Base-by-base conservation (phyloP, 352 stramenopile species). In the Phytophthora ohioensis region DNA sequence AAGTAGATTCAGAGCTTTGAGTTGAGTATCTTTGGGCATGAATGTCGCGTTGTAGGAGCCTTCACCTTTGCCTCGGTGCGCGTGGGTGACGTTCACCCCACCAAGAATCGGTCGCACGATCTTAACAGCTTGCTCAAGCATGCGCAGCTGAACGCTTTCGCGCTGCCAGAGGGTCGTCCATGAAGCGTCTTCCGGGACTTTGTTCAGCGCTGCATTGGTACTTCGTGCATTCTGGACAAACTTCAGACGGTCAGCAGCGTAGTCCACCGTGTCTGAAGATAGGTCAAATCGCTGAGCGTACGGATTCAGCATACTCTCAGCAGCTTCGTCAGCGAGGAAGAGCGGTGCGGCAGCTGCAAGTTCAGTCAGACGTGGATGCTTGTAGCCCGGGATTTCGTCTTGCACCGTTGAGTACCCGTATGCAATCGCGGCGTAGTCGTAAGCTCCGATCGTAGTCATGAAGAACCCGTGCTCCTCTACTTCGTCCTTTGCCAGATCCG, bases 391-490 rank as follows among this genome's bases (percentile, higher is more conserved):
- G 6, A 76, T 42, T 21, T 94, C 87, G 17, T 79, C 79, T 1
- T 68, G 31, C 4, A 91, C 55, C 3, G 78, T 31, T 0, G 75
- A 70, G 73, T 97, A 97, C 0, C 91, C 91, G 47, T 96, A 97
- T n/a, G 87, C 83, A 53, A 97, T 97, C 1, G 88, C 85, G 5
- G 76, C 88, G 35, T 81, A 84, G 81, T 97, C 89, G 64, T 97
- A 97, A 10, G 67, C 49, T 4, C 91, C 89, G 36, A 95, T 78
- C 9, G 58, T 70, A 5, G 76, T 81, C 67, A 91, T 89, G 73
- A 90, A 97, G 47, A 90, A 97, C 21, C 69, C 55, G 49, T 90
- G 84, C 0, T 58, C 82, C 35, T 65, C 75, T 0, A 62, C 69
- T 39, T 84, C 71, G 6, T 56, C 63, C 7, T 46, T 43, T 0